A percentile compares a stretch with the other conserved stretches of the same genome.
Evolutionary conservation across 257 asterid genomes (phyloP).

Genomic region (Handroanthus guayacan): DNA sequence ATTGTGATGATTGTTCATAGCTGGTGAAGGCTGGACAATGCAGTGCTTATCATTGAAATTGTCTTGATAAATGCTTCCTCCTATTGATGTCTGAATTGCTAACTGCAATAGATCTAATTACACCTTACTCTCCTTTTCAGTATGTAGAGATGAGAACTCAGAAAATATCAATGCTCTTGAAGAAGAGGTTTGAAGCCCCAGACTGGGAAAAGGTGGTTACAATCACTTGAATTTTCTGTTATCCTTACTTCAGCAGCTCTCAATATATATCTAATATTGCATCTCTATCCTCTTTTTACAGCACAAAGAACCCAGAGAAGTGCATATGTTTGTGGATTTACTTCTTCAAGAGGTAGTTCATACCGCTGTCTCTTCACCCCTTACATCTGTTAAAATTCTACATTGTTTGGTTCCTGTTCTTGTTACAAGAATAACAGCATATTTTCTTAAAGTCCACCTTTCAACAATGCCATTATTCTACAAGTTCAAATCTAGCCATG

Average conservation of each 20-base stretch:
- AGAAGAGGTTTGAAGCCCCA: conserved; percentile 91
- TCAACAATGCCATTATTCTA: no score
- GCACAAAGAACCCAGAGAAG: conserved; percentile 99
- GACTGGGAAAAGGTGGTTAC: conserved; percentile 91
- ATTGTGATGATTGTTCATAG: conserved; percentile 10
- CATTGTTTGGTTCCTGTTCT: neutral
- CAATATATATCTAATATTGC: neutral
- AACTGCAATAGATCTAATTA: conserved; percentile 35
- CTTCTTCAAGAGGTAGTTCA: conserved; percentile 83
- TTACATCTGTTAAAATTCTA: neutral
- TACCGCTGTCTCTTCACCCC: conserved; percentile 10
- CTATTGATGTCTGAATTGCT: conserved; percentile 2
- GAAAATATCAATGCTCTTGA: conserved; percentile 77
- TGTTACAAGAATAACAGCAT: no score
- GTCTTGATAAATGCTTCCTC: neutral
- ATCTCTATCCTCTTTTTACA: conserved; percentile 41
- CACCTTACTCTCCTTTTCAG: conserved; percentile 54
- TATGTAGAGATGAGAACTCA: conserved; percentile 84
- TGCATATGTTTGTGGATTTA: conserved; percentile 96
- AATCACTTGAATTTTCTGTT: neutral
- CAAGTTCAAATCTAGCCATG: no score
- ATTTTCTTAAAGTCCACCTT: no score
- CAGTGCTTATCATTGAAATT: conserved; percentile 2
- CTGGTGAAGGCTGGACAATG: conserved; percentile 16
- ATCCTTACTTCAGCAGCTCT: conserved; percentile 19